Evolutionary conservation across 768 basidiomycete species (phyloP).

Genomic region (Boletus insuetus): DNA sequence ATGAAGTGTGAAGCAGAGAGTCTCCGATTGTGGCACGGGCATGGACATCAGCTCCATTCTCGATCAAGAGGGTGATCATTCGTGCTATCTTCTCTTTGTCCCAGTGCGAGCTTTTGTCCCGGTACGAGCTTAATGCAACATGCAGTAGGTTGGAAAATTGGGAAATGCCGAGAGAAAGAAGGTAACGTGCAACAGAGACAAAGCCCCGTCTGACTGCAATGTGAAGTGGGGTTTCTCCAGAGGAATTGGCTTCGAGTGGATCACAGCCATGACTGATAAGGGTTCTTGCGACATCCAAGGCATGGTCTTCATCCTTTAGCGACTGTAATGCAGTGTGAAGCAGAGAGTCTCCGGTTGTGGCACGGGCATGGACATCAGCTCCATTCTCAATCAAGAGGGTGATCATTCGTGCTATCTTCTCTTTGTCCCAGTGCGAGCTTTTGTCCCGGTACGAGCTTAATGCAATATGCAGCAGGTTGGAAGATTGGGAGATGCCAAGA

Average conservation of each 20-base stretch:
- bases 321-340: neutral
- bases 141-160: neutral
- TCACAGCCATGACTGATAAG: neutral
- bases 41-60: too few species aligned
- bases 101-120: too few species aligned
- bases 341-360: neutral
- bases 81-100: too few species aligned
- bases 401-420: too few species aligned
- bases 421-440: too few species aligned
- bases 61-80: too few species aligned
- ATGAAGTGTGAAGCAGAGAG: too few species aligned
- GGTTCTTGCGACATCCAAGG: neutral
- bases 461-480: neutral
- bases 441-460: too few species aligned
- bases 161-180: neutral
- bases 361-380: neutral
- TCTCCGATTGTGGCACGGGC: too few species aligned
- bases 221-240: neutral
- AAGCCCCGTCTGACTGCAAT: neutral
- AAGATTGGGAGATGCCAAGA: neutral
- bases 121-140: too few species aligned
- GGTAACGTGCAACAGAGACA: neutral
- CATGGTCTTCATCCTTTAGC: neutral
- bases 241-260: neutral
- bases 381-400: neutral